phyloP scores from a whole-genome alignment of 192 early-diverging fungal species.

The Gamsiella multidivaricata region DNA sequence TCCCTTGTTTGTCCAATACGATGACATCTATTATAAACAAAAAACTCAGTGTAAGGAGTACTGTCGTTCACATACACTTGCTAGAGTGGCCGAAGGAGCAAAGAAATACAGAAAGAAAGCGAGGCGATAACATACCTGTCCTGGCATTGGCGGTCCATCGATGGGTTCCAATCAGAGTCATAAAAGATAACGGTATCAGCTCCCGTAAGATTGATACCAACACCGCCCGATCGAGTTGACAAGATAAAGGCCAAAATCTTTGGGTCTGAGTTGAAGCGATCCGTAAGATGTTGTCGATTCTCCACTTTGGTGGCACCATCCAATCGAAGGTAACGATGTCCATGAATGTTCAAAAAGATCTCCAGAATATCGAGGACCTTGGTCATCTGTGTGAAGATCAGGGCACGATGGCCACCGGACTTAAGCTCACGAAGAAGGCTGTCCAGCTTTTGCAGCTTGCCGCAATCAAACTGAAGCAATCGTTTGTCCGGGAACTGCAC shows the following conservation, averaged over 20 bases:
- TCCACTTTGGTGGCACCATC: slow-evolving; percentile 72
- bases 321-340: slow-evolving; percentile 69
- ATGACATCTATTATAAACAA: slow-evolving; percentile 58
- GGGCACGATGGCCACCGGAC: slow-evolving; percentile 68
- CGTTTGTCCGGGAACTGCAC: slow-evolving; percentile 89
- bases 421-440: slow-evolving; percentile 64
- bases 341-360: slow-evolving; percentile 75
- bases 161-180: slow-evolving; percentile 84
- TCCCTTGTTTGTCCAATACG: slow-evolving; percentile 77
- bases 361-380: slow-evolving; percentile 73
- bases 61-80: too few species aligned
- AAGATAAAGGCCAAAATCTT: slow-evolving; percentile 69
- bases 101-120: neutral
- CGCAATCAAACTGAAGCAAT: slow-evolving; percentile 87
- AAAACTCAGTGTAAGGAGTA: too few species aligned
- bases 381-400: slow-evolving; percentile 80
- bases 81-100: neutral
- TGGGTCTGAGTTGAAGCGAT: slow-evolving; percentile 69
- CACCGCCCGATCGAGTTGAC: slow-evolving; percentile 76
- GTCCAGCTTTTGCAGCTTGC: slow-evolving; percentile 75
- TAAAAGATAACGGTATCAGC: slow-evolving; percentile 85
- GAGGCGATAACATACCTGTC: slow-evolving; percentile 58
- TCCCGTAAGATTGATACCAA: slow-evolving; percentile 83
- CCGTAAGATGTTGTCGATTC: slow-evolving; percentile 67
- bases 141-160: slow-evolving; percentile 79